A percentile compares a stretch with the other conserved stretches of the same genome.
phyloP scores from a whole-genome alignment of 345 rosid genomes.

The Citrus medica region DNA sequence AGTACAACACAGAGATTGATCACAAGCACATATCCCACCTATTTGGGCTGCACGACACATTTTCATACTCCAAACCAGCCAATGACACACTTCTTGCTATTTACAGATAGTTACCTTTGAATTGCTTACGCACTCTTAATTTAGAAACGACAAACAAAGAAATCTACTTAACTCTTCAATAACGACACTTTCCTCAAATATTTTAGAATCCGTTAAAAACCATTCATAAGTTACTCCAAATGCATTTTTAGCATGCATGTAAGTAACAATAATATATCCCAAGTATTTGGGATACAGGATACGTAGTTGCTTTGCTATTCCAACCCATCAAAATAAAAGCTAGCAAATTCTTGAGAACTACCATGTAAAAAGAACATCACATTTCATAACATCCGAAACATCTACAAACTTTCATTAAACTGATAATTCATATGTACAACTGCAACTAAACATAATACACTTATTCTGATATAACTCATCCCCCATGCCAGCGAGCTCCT shows the following conservation, averaged over 20 bases:
- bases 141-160: neutral
- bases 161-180: neutral
- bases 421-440: conserved; percentile 11
- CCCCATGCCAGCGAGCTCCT: neutral
- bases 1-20: neutral
- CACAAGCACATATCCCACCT: neutral
- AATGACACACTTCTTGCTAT: neutral
- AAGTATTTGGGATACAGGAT: neutral
- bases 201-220: neutral
- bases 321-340: neutral
- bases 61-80: neutral
- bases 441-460: neutral
- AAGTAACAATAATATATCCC: neutral
- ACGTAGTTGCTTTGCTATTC: neutral
- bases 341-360: neutral
- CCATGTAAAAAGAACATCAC: neutral
- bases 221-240: neutral
- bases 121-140: neutral
- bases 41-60: neutral
- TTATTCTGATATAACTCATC: neutral
- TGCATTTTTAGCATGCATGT: neutral
- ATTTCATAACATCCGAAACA: neutral
- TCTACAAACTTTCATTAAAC: neutral
- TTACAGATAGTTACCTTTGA: neutral
- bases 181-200: neutral